phyloP scores from a whole-genome alignment of 345 rosid genomes.

The Brassica rapa region DNA sequence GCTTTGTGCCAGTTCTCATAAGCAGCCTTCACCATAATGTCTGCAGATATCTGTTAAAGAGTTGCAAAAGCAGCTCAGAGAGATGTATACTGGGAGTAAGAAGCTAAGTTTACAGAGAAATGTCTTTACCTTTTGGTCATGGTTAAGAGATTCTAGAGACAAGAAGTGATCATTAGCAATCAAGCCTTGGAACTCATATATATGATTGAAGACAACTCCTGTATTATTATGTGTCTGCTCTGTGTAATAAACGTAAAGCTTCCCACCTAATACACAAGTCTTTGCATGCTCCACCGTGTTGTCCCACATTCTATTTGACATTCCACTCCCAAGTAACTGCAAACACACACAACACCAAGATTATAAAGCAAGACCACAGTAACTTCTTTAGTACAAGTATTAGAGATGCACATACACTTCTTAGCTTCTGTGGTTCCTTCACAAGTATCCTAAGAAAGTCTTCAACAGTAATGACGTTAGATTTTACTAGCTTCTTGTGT shows the following conservation, averaged over 20 bases:
- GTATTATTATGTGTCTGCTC: constrained; percentile 46
- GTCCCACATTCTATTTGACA: constrained; percentile 97
- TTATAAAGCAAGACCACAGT: constrained; percentile 4
- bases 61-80: neutral
- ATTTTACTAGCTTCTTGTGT: constrained; percentile 67
- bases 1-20: constrained; percentile 85
- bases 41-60: constrained; percentile 64
- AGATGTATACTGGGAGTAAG: neutral
- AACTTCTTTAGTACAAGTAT: neutral
- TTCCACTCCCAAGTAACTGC: constrained; percentile 91
- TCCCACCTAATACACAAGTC: constrained; percentile 78
- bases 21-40: constrained; percentile 72
- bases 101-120: constrained; percentile 5
- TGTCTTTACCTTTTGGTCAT: constrained; percentile 66
- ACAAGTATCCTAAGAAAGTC: constrained; percentile 76
- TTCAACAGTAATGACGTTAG: constrained; percentile 66
- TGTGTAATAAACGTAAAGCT: constrained; percentile 68
- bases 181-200: constrained; percentile 76
- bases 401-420: constrained; percentile 55
- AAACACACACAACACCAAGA: constrained; percentile 16
- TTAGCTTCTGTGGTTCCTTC: constrained; percentile 65
- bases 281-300: constrained; percentile 89
- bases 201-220: constrained; percentile 77
- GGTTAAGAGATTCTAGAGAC: constrained; percentile 63
- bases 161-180: constrained; percentile 68